Percentiles rank a stretch among this genome's conserved stretches.
Evolutionary conservation across 768 basidiomycete genomes (phyloP).

Genomic region (Naganishia kalamii): DNA sequence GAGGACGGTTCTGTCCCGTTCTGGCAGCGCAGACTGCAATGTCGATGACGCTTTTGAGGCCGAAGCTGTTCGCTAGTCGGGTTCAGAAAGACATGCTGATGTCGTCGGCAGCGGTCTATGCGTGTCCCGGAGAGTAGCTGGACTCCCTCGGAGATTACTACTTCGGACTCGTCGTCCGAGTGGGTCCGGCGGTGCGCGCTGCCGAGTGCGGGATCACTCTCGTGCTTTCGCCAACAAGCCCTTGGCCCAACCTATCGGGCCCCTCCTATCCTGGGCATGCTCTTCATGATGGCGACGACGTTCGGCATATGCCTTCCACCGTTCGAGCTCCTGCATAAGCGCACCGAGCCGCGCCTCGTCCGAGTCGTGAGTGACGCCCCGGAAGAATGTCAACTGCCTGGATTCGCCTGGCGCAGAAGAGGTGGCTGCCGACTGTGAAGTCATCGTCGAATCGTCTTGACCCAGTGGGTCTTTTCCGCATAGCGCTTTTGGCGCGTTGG

Average conservation of each 20-base stretch:
- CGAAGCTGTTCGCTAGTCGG: no score
- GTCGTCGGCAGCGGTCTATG: no score
- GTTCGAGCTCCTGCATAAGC: conserved; percentile 60
- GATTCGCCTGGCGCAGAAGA: conserved; percentile 43
- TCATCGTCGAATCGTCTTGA: conserved; percentile 31
- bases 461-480: conserved; percentile 36
- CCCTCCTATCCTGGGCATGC: background rate
- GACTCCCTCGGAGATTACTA: no score
- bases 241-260: background rate
- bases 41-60: no score
- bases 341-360: conserved; percentile 59
- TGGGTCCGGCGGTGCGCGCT: no score
- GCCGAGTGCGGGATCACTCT: no score
- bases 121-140: no score
- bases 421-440: conserved; percentile 30
- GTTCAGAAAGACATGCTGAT: no score
- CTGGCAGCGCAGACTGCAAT: no score
- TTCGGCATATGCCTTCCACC: conserved; percentile 53
- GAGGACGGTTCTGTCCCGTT: no score
- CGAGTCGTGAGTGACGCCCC: conserved; percentile 37
- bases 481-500: conserved; percentile 38
- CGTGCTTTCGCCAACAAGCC: background rate
- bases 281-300: background rate
- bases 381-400: conserved; percentile 25
- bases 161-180: no score